Percentiles rank a stretch among this genome's conserved stretches.
Conservation (phyloP, 1,139 yeast species). For the Ashbya aceris region DNA sequence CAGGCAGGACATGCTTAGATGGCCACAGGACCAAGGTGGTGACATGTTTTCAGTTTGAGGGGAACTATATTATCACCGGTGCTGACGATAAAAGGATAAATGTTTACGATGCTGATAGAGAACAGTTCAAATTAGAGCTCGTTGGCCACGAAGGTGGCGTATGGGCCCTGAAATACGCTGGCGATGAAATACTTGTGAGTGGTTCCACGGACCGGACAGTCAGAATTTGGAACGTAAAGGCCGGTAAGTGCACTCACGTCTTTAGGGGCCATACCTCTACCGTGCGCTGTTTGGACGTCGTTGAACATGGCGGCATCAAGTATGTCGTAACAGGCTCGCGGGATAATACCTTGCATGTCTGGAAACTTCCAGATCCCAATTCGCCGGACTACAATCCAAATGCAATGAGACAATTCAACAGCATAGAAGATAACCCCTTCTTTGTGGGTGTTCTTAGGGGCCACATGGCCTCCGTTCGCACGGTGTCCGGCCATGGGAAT, state of each 20-base stretch:
- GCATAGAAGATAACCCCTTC: slow-evolving; percentile 55
- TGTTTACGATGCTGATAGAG: slow-evolving; percentile 71
- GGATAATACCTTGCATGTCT: slow-evolving; percentile 79
- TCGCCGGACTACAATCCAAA: slow-evolving; percentile 31
- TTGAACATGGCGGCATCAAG: slow-evolving; percentile 52
- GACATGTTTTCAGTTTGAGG: slow-evolving; percentile 90
- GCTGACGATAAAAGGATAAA: slow-evolving; percentile 81
- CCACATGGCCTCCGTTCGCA: slow-evolving; percentile 79
- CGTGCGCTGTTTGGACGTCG: slow-evolving; percentile 79
- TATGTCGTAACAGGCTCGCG: slow-evolving; percentile 82
- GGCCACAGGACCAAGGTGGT: slow-evolving; percentile 80
- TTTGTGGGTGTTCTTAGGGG: slow-evolving; percentile 72
- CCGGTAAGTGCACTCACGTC: slow-evolving; percentile 50
- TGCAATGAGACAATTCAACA: slow-evolving; percentile 31
- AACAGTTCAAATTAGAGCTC: slow-evolving; percentile 56
- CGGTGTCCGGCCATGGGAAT: slow-evolving; percentile 80
- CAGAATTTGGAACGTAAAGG: slow-evolving; percentile 72
- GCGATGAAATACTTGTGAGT: slow-evolving; percentile 53
- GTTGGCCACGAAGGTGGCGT: slow-evolving; percentile 96
- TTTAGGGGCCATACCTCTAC: slow-evolving; percentile 90
- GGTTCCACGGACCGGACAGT: slow-evolving; percentile 92
- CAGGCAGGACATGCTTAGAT: slow-evolving; percentile 58
- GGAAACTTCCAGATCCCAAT: slow-evolving; percentile 65
- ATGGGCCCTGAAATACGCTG: slow-evolving; percentile 84
- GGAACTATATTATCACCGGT: slow-evolving; percentile 84